A percentile compares a stretch with the other conserved stretches of the same genome.
Conservation (phyloP, 176 grass and related monocot species). For the Eragrostis nindensis region DNA sequence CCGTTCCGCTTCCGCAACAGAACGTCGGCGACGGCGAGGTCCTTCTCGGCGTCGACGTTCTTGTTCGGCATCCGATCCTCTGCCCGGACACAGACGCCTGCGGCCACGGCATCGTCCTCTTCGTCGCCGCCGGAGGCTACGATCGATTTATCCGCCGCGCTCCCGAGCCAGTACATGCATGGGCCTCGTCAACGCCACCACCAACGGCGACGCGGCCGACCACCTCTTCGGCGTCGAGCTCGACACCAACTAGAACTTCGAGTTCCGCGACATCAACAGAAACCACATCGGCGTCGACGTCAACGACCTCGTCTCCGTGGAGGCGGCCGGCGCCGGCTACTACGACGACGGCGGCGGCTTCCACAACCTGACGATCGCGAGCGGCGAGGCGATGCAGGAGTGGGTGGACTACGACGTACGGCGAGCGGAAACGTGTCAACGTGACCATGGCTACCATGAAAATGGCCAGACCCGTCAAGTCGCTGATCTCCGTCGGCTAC, state of each 20-base stretch:
- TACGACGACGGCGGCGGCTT: neutral
- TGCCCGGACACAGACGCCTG: neutral
- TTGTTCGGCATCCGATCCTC: conserved; percentile 39
- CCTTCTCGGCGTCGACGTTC: conserved; percentile 13
- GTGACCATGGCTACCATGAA: conserved; percentile 39
- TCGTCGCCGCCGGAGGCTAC: neutral
- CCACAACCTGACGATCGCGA: neutral
- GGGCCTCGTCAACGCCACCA: conserved; percentile 8
- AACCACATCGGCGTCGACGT: conserved; percentile 43
- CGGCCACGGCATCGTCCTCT: conserved; percentile 37
- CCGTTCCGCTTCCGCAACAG: neutral
- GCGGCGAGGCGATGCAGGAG: conserved; percentile 29
- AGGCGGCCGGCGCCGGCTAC: neutral
- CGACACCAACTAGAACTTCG: neutral
- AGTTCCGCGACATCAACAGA: neutral
- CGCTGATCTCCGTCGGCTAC: neutral
- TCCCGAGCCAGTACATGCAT: conserved; percentile 6
- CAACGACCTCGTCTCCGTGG: neutral
- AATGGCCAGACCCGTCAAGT: neutral
- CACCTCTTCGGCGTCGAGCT: conserved; percentile 3
- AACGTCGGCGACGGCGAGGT: neutral
- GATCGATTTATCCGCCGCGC: too few relatives aligned
- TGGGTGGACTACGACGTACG: conserved; percentile 52
- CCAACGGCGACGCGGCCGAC: neutral
- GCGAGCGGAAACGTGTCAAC: neutral